phyloP scores from a whole-genome alignment of 495 filamentous ascomycete genomes.

The Daldinia bambusicola region DNA sequence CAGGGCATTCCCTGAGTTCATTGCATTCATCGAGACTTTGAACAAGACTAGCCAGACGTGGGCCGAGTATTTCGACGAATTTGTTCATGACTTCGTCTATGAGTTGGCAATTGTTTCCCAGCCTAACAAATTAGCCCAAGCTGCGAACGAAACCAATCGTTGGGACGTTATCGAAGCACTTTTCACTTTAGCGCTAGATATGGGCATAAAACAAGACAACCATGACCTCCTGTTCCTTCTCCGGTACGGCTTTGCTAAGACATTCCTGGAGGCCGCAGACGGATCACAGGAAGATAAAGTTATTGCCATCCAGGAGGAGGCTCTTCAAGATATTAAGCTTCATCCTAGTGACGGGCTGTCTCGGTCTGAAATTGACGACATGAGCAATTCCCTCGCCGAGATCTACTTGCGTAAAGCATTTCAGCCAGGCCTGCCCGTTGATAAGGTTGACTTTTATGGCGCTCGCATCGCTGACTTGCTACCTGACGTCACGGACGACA shows the following conservation, averaged over 20 bases:
- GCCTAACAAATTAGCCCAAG: conserved; percentile 36
- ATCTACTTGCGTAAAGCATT: conserved; percentile 43
- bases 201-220: conserved; percentile 41
- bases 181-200: conserved; percentile 46
- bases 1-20: conserved; percentile 37
- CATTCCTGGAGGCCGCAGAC: conserved; percentile 28
- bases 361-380: conserved; percentile 30
- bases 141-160: conserved; percentile 39
- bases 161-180: conserved; percentile 47
- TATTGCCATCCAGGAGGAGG: conserved; percentile 37
- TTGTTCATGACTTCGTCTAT: conserved; percentile 43
- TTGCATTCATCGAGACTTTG: conserved; percentile 47
- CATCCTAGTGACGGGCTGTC: conserved; percentile 38
- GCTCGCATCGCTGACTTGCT: conserved; percentile 33
- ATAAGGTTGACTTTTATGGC: conserved; percentile 36
- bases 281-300: conserved; percentile 34
- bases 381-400: conserved; percentile 32
- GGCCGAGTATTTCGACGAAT: conserved; percentile 45
- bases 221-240: conserved; percentile 49
- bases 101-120: conserved; percentile 14
- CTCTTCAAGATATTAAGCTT: conserved; percentile 32
- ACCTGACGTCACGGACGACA: conserved; percentile 27
- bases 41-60: conserved; percentile 39
- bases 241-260: conserved; percentile 47
- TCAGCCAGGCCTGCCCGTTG: conserved; percentile 22